phyloP scores from a whole-genome alignment of 139 green algal genomes.

The Deuterostichococcus epilithicus region DNA sequence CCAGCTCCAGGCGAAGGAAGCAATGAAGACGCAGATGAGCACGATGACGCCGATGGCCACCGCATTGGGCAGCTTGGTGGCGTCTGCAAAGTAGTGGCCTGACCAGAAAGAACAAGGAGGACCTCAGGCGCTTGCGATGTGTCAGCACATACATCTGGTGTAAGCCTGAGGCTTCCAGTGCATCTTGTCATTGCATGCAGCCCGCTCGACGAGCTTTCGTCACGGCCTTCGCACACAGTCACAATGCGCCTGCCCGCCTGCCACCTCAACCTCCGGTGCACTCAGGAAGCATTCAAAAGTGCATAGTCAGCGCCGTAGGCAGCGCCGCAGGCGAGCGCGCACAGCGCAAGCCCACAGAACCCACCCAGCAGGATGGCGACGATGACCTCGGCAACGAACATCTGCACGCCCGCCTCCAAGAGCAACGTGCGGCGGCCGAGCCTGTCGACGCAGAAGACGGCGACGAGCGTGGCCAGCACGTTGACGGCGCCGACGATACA shows the following conservation, averaged over 20 bases:
- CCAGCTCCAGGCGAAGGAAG: conserved; percentile 69
- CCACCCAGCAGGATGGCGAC: conserved; percentile 8
- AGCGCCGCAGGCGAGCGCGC: not conserved
- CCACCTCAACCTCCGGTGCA: too few relatives aligned
- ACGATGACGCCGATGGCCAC: conserved; percentile 60
- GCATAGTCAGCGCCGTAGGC: too few relatives aligned
- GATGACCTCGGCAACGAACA: conserved; percentile 22
- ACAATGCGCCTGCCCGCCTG: too few relatives aligned
- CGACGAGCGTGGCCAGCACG: conserved; percentile 37
- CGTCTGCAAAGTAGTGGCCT: too few relatives aligned
- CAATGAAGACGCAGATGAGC: conserved; percentile 69
- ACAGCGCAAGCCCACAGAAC: not conserved
- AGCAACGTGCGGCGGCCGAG: conserved; percentile 26
- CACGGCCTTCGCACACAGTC: too few relatives aligned
- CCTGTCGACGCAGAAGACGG: conserved; percentile 35
- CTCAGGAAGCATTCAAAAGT: too few relatives aligned
- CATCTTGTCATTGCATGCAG: too few relatives aligned
- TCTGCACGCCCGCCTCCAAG: conserved; percentile 28
- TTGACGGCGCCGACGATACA: conserved; percentile 29
- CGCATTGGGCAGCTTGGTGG: conserved; percentile 38
- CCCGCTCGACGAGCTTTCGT: too few relatives aligned
- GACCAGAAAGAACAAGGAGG: too few relatives aligned
- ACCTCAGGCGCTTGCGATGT: too few relatives aligned
- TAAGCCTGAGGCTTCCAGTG: too few relatives aligned
- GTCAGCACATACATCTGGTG: not conserved